Percentiles rank a stretch among this genome's conserved stretches.
phyloP scores from a whole-genome alignment of 805 yeast genomes.

The Nakazawaea ernobii region DNA sequence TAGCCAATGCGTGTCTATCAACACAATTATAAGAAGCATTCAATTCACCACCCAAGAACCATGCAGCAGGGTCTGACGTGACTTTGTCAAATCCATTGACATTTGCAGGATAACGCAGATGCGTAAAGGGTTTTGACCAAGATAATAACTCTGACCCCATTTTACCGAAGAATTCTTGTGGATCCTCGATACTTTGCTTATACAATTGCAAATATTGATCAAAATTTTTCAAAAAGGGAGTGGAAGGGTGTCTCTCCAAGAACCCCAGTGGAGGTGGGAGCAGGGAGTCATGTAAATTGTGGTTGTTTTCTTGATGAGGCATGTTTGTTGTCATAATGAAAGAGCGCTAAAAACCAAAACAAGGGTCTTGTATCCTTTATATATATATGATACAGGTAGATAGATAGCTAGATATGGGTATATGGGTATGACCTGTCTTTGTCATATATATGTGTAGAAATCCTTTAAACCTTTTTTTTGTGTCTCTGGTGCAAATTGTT shows the following conservation, averaged over 20 bases:
- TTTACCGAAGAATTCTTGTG: constrained; percentile 48
- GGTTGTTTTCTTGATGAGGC: constrained; percentile 24
- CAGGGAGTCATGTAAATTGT: constrained; percentile 23
- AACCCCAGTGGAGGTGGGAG: constrained; percentile 28
- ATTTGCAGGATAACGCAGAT: constrained; percentile 37
- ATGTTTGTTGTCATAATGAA: not conserved
- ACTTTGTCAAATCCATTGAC: constrained; percentile 40
- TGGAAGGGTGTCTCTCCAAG: constrained; percentile 34
- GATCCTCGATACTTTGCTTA: constrained; percentile 51
- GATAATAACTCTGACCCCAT: constrained; percentile 42
- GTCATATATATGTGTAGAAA: too few relatives aligned
- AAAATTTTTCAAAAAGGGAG: constrained; percentile 42
- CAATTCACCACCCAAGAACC: constrained; percentile 77
- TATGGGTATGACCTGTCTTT: too few relatives aligned
- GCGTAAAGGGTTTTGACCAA: constrained; percentile 50
- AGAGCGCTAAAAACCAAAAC: not conserved
- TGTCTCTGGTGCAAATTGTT: too few relatives aligned
- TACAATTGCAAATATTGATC: constrained; percentile 46
- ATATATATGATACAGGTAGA: too few relatives aligned
- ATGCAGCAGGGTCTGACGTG: constrained; percentile 49
- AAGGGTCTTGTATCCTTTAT: not conserved
- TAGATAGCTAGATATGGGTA: too few relatives aligned
- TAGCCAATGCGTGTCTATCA: constrained; percentile 69
- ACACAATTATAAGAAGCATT: constrained; percentile 80
- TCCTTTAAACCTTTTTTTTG: too few relatives aligned